A percentile compares a stretch with the other conserved stretches of the same genome.
Conservation (phyloP, 2,329 filamentous ascomycete species). For the Alternaria angustiovoidea region DNA sequence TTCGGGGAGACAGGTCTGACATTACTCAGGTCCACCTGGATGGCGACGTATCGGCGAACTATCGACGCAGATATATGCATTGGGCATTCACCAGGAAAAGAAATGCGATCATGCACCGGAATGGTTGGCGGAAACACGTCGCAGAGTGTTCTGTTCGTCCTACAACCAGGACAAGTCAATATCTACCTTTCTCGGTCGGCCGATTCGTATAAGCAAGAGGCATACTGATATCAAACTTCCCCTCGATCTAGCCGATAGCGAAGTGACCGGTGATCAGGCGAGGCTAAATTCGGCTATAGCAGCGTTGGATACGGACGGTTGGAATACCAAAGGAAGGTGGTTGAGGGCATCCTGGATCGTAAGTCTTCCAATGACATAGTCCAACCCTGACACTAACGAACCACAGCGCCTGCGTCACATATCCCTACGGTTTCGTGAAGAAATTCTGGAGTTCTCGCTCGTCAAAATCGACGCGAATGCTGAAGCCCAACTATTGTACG, state of each 20-base stretch:
- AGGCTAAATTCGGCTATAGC: slow-evolving; percentile 26
- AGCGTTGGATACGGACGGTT: slow-evolving; percentile 37
- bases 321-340: slow-evolving; percentile 52
- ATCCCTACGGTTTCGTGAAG: slow-evolving; percentile 39
- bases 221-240: slow-evolving; percentile 42
- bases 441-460: slow-evolving; percentile 43
- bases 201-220: slow-evolving; percentile 41
- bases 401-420: slow-evolving; percentile 33
- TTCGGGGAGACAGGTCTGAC: neutral
- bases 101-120: slow-evolving; percentile 32
- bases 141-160: slow-evolving; percentile 38
- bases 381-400: neutral
- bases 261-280: slow-evolving; percentile 31
- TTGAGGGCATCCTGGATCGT: slow-evolving; percentile 41
- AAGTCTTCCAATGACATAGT: neutral
- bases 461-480: slow-evolving; percentile 31
- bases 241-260: slow-evolving; percentile 41
- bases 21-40: slow-evolving; percentile 31
- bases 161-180: slow-evolving; percentile 46
- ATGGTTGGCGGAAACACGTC: slow-evolving; percentile 42
- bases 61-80: slow-evolving; percentile 41
- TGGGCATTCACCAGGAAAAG: slow-evolving; percentile 45
- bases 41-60: slow-evolving; percentile 46
- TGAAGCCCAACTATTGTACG: slow-evolving; percentile 32
- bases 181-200: slow-evolving; percentile 46